Evolutionary conservation across 2,329 filamentous ascomycete genomes (phyloP).

Genomic region (Scytalidium sp.): DNA sequence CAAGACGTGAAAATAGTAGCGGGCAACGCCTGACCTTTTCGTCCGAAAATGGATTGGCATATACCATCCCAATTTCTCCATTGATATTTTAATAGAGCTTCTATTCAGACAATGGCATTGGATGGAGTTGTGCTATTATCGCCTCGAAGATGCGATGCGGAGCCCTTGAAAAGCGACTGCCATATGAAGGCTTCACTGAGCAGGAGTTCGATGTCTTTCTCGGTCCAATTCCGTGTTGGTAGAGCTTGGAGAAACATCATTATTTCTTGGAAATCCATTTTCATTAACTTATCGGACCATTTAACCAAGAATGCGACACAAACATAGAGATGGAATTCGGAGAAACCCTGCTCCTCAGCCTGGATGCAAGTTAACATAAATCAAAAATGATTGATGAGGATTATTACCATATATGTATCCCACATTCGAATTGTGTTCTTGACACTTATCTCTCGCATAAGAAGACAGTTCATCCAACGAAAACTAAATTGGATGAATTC

Average conservation of each 20-base stretch:
- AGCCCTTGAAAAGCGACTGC: slow-evolving; percentile 96
- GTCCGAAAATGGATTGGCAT: no score
- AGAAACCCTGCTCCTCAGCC: slow-evolving; percentile 98
- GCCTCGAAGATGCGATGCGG: slow-evolving; percentile 78
- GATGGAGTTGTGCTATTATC: slow-evolving; percentile 28
- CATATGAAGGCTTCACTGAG: slow-evolving; percentile 97
- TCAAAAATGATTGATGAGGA: slow-evolving; percentile 1
- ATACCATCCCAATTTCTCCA: neutral
- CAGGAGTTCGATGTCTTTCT: slow-evolving; percentile 95
- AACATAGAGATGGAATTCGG: slow-evolving; percentile 96
- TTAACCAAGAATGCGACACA: slow-evolving; percentile 98
- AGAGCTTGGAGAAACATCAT: slow-evolving; percentile 99
- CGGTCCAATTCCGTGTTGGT: slow-evolving; percentile 91
- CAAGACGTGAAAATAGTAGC: no score
- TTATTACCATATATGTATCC: slow-evolving; percentile 92
- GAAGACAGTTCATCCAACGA: slow-evolving; percentile 98
- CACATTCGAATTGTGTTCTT: slow-evolving; percentile 98
- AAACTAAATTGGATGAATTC: slow-evolving; percentile 99
- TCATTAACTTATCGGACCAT: slow-evolving; percentile 91
- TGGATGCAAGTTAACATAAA: slow-evolving; percentile 34
- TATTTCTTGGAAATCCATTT: slow-evolving; percentile 97
- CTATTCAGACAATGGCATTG: slow-evolving; percentile 12
- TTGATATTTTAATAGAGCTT: neutral
- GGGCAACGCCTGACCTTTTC: no score
- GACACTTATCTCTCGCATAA: slow-evolving; percentile 97